Base-by-base conservation (phyloP, 495 filamentous ascomycete species). In the Pseudomonodictys pantanalensis region DNA sequence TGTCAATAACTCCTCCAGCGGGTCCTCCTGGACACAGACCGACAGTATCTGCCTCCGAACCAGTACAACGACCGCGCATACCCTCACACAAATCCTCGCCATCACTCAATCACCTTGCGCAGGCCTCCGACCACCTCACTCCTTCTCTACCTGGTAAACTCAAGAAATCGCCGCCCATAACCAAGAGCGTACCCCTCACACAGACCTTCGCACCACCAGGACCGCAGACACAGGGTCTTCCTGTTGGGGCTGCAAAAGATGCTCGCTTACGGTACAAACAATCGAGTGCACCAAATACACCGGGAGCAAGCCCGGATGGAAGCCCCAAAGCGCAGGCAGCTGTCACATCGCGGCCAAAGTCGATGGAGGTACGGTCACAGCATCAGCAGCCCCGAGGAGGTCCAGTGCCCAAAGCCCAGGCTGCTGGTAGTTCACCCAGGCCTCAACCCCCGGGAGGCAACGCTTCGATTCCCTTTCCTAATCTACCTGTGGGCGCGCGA, bases 221-320 rank as follows among this genome's bases (percentile, higher is more conserved):
- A 18, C 38, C 38, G 12, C 52, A 46, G 12, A 38, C 35, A n/a
- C 35, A 44, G 15, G 38, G n/a, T 2, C 38, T 43, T 11, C 35
- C 35, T 12, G 23, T 43, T 30, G 29, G 29, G 15, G 24, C 52
- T 10, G 10, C 35, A n/a, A 35, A 15, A 28, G 39, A 44, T 26
- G 28, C 38, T 22, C 52, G 29, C 12, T 45, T 41, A 30, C 29
- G 52, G 33, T 55, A 55, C 38, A 38, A 41, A 9, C 35, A 35
- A 18, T 32, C 35, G 2, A 55, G 52, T 38, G 52, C 52, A 12
- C 52, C 52, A n/a, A 55, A 55, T 20, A 45, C 52, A 4, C 26
- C 52, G 17, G 23, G 26, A 32, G 23, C 22, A 22, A 30, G 17
- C 26, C 23, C 23, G 22, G 41, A 55, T 30, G 8, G 2, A 30